Conservation (phyloP, 2,329 filamentous ascomycete genomes). For the Helminthosporium solani region DNA sequence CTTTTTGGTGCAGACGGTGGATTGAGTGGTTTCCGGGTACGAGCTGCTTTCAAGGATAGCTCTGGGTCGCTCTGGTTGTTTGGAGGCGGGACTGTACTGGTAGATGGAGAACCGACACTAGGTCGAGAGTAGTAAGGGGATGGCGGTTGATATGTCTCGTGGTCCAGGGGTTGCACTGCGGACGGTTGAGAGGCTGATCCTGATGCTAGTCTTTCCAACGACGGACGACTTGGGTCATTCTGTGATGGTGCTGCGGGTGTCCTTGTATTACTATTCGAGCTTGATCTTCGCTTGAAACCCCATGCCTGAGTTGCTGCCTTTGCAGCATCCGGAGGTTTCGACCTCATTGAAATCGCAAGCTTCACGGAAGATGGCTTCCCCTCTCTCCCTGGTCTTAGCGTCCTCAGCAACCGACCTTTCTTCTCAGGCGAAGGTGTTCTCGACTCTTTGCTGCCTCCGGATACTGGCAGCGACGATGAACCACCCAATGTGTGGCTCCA, state of each 20-base stretch:
- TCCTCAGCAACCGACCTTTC: constrained; percentile 59
- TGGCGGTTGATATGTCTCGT: constrained; percentile 15
- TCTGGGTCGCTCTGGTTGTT: constrained; percentile 15
- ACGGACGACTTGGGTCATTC: constrained; percentile 26
- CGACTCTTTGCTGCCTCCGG: constrained; percentile 47
- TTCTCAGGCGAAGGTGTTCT: constrained; percentile 64
- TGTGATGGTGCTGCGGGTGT: constrained; percentile 13
- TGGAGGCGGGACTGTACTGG: constrained; percentile 18
- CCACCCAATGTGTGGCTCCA: constrained; percentile 23
- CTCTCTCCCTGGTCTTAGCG: constrained; percentile 51
- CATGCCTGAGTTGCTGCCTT: constrained; percentile 66
- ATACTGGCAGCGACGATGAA: constrained; percentile 36
- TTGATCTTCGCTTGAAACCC: constrained; percentile 40
- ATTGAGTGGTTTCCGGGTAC: constrained; percentile 18
- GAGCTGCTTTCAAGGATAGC: constrained; percentile 7
- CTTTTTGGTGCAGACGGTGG: constrained; percentile 5
- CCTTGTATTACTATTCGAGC: constrained; percentile 15
- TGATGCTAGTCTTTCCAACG: constrained; percentile 27
- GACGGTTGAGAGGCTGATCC: constrained; percentile 8
- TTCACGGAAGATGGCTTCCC: constrained; percentile 49
- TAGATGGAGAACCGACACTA: constrained; percentile 18
- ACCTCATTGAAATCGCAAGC: constrained; percentile 47
- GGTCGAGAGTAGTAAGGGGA: constrained; percentile 27
- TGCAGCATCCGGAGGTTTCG: constrained; percentile 57
- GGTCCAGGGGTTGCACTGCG: constrained; percentile 9